These are phyloP conservation scores for Afroboletus lepidellus DNA, from an alignment of 1,284 basidiomycete species.

Conservation along the genomic window DNA sequence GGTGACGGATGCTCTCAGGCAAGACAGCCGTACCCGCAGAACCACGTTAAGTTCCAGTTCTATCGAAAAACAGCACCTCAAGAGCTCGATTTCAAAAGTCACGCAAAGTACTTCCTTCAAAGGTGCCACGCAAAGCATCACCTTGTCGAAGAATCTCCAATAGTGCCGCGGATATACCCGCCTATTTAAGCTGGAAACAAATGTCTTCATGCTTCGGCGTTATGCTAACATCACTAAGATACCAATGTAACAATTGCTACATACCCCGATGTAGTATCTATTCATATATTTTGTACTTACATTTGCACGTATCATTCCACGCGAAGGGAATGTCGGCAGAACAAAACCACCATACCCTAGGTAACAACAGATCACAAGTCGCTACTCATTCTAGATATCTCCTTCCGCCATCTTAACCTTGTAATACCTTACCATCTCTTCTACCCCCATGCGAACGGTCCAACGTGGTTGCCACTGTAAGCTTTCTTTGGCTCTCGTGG, in stretches of 20 bases:
- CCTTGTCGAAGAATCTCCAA: constrained; percentile 12
- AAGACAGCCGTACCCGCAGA: constrained; percentile 43
- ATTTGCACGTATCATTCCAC: not conserved
- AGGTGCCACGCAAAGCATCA: constrained; percentile 2
- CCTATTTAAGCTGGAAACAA: constrained; percentile 1
- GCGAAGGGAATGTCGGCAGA: not conserved
- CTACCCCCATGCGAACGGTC: constrained; percentile 86
- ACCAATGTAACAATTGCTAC: constrained; percentile 9
- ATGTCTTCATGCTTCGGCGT: constrained; percentile 15
- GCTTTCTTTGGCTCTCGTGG: constrained; percentile 82
- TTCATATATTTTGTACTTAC: constrained; percentile 21
- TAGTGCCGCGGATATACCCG: constrained; percentile 2
- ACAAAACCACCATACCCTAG: not conserved
- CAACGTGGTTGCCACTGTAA: constrained; percentile 93
- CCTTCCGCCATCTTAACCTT: constrained; percentile 85
- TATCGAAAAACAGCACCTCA: constrained; percentile 52
- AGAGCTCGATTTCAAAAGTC: constrained; percentile 55
- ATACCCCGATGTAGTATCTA: constrained; percentile 6
- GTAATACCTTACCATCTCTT: constrained; percentile 93
- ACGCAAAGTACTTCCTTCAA: constrained; percentile 27
- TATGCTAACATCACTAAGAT: constrained; percentile 14
- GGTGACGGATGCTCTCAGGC: constrained; percentile 37
- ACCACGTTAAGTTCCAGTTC: constrained; percentile 38
- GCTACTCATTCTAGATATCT: constrained; percentile 49
- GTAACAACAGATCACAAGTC: not conserved